Evolutionary conservation across 768 basidiomycete genomes (phyloP).

Genomic region (Hemileccinum impolitum): DNA sequence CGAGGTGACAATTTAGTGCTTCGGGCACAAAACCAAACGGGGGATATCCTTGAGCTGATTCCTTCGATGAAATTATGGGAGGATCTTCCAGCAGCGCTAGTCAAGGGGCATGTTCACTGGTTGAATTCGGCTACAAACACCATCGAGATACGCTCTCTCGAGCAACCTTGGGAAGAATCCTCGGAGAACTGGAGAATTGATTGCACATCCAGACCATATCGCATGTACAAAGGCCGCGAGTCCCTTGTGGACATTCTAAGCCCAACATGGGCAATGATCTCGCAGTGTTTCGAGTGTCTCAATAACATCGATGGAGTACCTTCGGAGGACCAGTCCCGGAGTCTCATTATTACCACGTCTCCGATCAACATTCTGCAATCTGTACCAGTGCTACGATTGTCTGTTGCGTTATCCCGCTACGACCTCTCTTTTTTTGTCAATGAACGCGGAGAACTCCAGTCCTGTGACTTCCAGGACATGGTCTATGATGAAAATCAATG

Average conservation of each 20-base stretch:
- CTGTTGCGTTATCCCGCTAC: neutral
- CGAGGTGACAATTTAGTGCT: conserved; percentile 7
- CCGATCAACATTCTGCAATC: no score
- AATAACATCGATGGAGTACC: neutral
- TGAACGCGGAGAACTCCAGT: neutral
- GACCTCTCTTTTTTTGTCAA: neutral
- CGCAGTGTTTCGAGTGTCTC: conserved; percentile 7
- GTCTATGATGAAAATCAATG: neutral
- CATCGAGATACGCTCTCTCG: neutral
- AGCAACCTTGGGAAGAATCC: conserved; percentile 1
- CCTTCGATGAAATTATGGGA: conserved; percentile 6
- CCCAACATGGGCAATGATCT: conserved; percentile 18
- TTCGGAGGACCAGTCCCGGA: neutral
- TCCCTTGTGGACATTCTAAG: conserved; percentile 19
- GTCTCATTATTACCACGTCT: conserved; percentile 13
- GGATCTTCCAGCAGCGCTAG: conserved; percentile 18
- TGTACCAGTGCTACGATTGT: neutral
- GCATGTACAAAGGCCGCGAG: neutral
- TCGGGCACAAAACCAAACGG: neutral
- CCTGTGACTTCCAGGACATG: neutral
- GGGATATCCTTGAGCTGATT: conserved; percentile 14
- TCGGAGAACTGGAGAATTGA: conserved; percentile 9
- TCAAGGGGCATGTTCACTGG: conserved; percentile 20
- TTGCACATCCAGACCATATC: neutral
- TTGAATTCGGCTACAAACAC: conserved; percentile 7